Conservation (phyloP, 495 filamentous ascomycete species). For the Hyaloscypha variabilis region DNA sequence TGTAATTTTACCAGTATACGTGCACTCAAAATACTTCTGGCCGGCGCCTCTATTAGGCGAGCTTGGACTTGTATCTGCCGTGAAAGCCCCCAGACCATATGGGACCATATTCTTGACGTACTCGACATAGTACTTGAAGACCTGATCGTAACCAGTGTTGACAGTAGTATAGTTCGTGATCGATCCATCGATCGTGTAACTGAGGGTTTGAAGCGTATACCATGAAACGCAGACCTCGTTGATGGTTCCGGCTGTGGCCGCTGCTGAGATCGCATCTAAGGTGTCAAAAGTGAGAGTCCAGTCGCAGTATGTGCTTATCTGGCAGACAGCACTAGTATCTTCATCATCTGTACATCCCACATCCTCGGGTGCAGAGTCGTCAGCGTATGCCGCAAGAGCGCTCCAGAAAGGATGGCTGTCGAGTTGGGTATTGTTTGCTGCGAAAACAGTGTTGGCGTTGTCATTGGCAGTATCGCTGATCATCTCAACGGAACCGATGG, state of each 20-base stretch:
- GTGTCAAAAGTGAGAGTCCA: conserved; percentile 12
- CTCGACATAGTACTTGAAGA: conserved; percentile 22
- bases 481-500: conserved; percentile 26
- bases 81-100: conserved; percentile 13
- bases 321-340: conserved; percentile 14
- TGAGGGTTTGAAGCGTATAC: conserved; percentile 15
- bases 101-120: conserved; percentile 23
- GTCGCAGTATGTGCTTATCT: conserved; percentile 3
- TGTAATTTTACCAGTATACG: neutral
- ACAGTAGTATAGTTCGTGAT: conserved; percentile 21
- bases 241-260: neutral
- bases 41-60: conserved; percentile 4
- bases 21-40: conserved; percentile 18
- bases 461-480: conserved; percentile 22
- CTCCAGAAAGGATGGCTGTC: conserved; percentile 21
- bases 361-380: conserved; percentile 9
- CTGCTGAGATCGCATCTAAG: conserved; percentile 19
- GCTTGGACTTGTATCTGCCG: conserved; percentile 3
- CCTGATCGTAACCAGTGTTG: conserved; percentile 21
- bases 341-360: conserved; percentile 1
- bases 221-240: conserved; percentile 2
- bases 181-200: conserved; percentile 10
- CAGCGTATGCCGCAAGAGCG: conserved; percentile 9
- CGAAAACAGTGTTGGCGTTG: conserved; percentile 9
- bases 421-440: conserved; percentile 25